phyloP scores from a whole-genome alignment of 2,329 filamentous ascomycete species.

The Fusarium scirpi region DNA sequence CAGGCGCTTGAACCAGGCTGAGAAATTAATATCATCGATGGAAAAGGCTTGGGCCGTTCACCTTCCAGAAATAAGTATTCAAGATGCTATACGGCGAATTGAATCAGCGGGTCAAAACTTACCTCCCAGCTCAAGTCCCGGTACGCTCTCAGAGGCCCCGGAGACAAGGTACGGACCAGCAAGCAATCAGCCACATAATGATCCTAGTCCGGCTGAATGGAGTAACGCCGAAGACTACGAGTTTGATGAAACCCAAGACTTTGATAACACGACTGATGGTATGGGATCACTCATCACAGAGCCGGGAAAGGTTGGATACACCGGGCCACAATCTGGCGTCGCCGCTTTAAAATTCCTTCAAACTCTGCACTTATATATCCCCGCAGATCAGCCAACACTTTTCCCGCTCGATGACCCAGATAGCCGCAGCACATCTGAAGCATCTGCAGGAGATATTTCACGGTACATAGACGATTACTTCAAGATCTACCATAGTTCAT shows the following conservation, averaged over 20 bases:
- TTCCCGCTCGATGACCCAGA: no score
- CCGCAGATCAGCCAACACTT: no score
- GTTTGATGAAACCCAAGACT: slow-evolving; percentile 27
- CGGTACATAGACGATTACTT: no score
- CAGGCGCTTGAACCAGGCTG: slow-evolving; percentile 12
- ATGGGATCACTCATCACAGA: slow-evolving; percentile 30
- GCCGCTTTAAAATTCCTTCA: slow-evolving; percentile 32
- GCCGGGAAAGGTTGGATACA: slow-evolving; percentile 31
- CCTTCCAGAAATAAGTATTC: neutral
- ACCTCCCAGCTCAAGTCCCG: neutral
- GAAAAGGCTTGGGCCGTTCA: slow-evolving; percentile 23
- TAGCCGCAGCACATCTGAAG: no score
- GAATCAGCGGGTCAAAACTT: neutral
- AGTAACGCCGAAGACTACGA: slow-evolving; percentile 27
- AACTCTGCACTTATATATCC: no score
- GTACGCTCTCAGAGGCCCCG: slow-evolving; percentile 6
- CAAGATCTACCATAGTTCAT: no score
- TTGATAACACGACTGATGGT: slow-evolving; percentile 29
- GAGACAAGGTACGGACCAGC: slow-evolving; percentile 10
- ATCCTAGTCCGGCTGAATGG: slow-evolving; percentile 16
- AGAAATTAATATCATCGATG: slow-evolving; percentile 14
- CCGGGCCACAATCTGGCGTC: slow-evolving; percentile 31
- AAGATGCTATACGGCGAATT: neutral
- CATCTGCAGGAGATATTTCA: no score
- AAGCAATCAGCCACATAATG: neutral